phyloP scores from a whole-genome alignment of 2,329 filamentous ascomycete species.

The Mollisiaceae sp. region DNA sequence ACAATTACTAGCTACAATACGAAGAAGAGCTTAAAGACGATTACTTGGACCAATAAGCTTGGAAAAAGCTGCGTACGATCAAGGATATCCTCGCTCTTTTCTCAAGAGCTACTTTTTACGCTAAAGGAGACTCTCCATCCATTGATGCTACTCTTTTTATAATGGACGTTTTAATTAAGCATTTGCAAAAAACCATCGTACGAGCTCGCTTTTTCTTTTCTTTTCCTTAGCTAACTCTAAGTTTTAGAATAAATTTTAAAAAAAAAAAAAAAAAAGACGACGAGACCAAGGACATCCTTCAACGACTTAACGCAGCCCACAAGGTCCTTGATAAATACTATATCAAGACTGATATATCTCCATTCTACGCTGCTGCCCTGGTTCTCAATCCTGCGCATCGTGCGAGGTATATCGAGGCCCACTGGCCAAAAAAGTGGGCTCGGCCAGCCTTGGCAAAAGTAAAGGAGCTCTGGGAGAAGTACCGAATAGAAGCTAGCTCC shows the following conservation, averaged over 20 bases:
- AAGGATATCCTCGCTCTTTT: conserved; percentile 1
- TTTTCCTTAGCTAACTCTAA: neutral
- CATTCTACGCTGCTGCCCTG: conserved; percentile 14
- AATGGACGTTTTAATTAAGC: conserved; percentile 13
- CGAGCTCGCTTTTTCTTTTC: conserved; percentile 6
- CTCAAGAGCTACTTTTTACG: conserved; percentile 4
- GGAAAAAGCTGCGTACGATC: conserved; percentile 7
- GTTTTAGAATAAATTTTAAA: neutral
- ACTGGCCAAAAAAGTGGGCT: conserved; percentile 14
- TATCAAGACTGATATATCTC: conserved; percentile 16
- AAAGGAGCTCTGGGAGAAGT: conserved; percentile 20
- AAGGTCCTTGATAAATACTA: conserved; percentile 17
- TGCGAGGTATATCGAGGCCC: conserved; percentile 14
- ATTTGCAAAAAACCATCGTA: conserved; percentile 6
- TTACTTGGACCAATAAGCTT: neutral
- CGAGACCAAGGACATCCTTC: conserved; percentile 5
- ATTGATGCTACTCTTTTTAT: conserved; percentile 9
- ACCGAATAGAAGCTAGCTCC: neutral
- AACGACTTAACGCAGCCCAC: neutral
- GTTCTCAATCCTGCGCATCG: conserved; percentile 10
- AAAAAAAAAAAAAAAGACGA: conserved; percentile 8
- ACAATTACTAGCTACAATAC: neutral
- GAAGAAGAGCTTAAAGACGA: conserved; percentile 8
- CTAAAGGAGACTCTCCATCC: conserved; percentile 6
- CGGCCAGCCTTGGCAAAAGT: conserved; percentile 9